phyloP scores from a whole-genome alignment of 441 rosid species.

The Pelargonium fulgidum region DNA sequence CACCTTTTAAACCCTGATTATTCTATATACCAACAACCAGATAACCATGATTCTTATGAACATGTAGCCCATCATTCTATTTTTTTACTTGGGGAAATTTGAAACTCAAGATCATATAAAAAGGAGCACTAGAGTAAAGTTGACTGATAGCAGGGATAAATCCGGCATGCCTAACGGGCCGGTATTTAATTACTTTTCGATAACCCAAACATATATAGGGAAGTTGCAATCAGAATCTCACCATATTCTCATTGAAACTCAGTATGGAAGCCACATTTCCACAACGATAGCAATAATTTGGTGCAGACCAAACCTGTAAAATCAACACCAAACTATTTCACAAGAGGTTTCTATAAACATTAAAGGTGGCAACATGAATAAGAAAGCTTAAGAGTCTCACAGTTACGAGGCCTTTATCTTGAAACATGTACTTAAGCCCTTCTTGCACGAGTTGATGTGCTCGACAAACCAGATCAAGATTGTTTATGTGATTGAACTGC shows the following conservation, averaged over 20 bases:
- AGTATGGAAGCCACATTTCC: constrained; percentile 98
- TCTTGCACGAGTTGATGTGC: constrained; percentile 99
- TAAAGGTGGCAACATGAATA: constrained; percentile 7
- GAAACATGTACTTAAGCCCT: constrained; percentile 99
- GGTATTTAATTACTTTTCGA: too few relatives aligned
- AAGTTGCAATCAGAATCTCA: constrained; percentile 29
- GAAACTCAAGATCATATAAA: too few relatives aligned
- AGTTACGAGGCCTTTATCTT: constrained; percentile 98
- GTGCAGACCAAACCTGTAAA: constrained; percentile 97
- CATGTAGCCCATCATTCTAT: not conserved
- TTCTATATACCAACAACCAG: too few relatives aligned
- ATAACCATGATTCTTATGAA: not conserved
- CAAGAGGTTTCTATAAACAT: constrained; percentile 9
- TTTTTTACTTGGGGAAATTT: not conserved
- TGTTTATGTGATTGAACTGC: constrained; percentile 95
- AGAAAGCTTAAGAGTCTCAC: constrained; percentile 38
- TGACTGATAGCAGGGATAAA: not conserved
- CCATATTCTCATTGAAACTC: constrained; percentile 98
- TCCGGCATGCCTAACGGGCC: too few relatives aligned
- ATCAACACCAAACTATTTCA: constrained; percentile 19
- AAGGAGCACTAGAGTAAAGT: not conserved
- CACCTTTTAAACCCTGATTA: too few relatives aligned
- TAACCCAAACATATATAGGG: not conserved
- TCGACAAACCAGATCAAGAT: constrained; percentile 94
- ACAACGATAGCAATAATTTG: constrained; percentile 97